Conservation (phyloP, 495 filamentous ascomycete species). For the Saxophila tyrrhenica region DNA sequence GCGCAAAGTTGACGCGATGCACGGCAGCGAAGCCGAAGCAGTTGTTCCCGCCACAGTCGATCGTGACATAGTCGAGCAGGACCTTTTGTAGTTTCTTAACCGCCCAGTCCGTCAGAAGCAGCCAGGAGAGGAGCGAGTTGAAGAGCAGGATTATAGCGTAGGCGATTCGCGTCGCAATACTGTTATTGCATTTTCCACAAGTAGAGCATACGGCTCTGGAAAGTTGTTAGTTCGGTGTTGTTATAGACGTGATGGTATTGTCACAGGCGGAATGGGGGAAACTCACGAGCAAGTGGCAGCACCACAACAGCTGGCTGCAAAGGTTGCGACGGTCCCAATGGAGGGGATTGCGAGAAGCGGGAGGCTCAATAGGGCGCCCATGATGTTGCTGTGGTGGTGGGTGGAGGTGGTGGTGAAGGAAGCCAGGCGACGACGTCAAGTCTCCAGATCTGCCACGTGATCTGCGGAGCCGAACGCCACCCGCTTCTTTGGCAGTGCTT, state of each 20-base stretch:
- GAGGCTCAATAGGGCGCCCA: slow-evolving; percentile 87
- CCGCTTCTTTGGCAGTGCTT: too few species aligned
- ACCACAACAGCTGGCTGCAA: slow-evolving; percentile 2
- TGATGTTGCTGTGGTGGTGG: slow-evolving; percentile 30
- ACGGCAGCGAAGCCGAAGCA: slow-evolving; percentile 95
- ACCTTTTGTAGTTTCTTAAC: slow-evolving; percentile 87
- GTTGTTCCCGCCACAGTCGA: slow-evolving; percentile 77
- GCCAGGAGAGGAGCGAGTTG: slow-evolving; percentile 95
- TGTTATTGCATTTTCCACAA: slow-evolving; percentile 93
- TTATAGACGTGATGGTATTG: background rate
- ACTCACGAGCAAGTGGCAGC: background rate
- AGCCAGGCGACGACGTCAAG: background rate
- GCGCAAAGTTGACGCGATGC: slow-evolving; percentile 92
- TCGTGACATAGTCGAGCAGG: slow-evolving; percentile 88
- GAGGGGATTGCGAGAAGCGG: slow-evolving; percentile 82
- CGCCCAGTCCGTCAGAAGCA: slow-evolving; percentile 98
- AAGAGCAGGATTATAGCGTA: slow-evolving; percentile 92
- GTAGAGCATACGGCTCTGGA: slow-evolving; percentile 88
- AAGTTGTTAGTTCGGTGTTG: too few species aligned
- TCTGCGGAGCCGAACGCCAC: background rate
- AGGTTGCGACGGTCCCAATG: slow-evolving; percentile 47
- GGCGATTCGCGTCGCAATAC: slow-evolving; percentile 92
- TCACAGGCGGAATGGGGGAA: slow-evolving; percentile 15
- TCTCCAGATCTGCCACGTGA: background rate
- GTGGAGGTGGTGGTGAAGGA: slow-evolving; percentile 10